Conservation (phyloP, 495 filamentous ascomycete genomes). For the Extremus antarcticus region DNA sequence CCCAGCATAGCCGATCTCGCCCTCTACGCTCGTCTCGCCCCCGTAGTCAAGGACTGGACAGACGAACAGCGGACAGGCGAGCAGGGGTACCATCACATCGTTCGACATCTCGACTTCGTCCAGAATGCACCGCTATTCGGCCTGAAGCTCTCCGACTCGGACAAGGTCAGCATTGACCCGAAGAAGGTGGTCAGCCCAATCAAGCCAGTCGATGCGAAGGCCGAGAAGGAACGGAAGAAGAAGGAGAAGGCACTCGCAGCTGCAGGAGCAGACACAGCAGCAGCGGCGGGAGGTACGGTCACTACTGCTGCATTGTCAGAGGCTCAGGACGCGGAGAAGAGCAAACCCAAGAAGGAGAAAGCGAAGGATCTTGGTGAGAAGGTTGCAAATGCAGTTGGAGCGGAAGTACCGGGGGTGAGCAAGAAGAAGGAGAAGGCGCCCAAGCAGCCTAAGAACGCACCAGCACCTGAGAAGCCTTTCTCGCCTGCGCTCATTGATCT, state of each 20-base stretch:
- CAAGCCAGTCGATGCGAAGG: constrained; percentile 38
- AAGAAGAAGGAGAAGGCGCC: constrained; percentile 65
- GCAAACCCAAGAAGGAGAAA: constrained; percentile 26
- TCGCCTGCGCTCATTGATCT: constrained; percentile 85
- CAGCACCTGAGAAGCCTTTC: constrained; percentile 53
- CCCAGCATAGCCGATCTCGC: constrained; percentile 83
- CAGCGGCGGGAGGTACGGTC: constrained; percentile 13
- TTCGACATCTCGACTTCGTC: constrained; percentile 86
- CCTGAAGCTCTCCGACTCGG: constrained; percentile 53
- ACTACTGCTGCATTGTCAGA: constrained; percentile 7
- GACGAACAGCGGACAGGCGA: constrained; percentile 84
- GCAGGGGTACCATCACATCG: constrained; percentile 80
- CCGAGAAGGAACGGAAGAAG: constrained; percentile 46
- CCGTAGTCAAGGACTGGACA: constrained; percentile 67
- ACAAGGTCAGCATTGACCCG: constrained; percentile 71
- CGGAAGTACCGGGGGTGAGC: constrained; percentile 18
- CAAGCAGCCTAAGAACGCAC: constrained; percentile 51
- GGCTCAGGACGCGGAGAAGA: constrained; percentile 11
- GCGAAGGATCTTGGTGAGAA: constrained; percentile 26
- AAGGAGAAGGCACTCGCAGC: constrained; percentile 31
- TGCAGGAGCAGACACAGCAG: constrained; percentile 17
- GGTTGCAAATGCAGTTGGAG: constrained; percentile 22
- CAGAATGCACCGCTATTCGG: constrained; percentile 77
- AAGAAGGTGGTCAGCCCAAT: constrained; percentile 61
- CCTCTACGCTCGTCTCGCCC: constrained; percentile 70